A percentile compares a stretch with the other conserved stretches of the same genome.
Evolutionary conservation across 495 filamentous ascomycete genomes (phyloP).

Genomic region (Talaromyces trachyspermus): DNA sequence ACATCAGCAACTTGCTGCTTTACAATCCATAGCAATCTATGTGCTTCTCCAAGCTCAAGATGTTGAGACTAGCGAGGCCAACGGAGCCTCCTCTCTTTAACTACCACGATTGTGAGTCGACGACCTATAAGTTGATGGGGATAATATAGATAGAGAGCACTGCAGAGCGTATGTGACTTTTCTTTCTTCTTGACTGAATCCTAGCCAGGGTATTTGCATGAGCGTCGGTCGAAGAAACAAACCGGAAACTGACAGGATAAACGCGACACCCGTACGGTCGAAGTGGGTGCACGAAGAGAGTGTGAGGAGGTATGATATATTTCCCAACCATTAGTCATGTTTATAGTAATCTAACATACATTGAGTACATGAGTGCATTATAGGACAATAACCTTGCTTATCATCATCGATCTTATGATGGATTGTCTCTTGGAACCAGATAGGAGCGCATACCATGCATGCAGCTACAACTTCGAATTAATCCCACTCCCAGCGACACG

Average conservation of each 20-base stretch:
- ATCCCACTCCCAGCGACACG: constrained; percentile 7
- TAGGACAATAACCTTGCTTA: constrained; percentile 1
- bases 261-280: neutral
- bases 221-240: neutral
- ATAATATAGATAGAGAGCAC: too few relatives aligned
- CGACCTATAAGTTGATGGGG: neutral
- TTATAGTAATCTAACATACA: neutral
- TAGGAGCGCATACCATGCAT: neutral
- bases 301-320: neutral
- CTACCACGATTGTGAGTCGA: neutral
- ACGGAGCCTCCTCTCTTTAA: neutral
- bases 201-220: neutral
- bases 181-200: neutral
- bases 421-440: neutral
- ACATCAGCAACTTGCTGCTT: constrained; percentile 1
- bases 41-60: constrained; percentile 4
- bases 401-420: constrained; percentile 1
- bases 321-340: too few relatives aligned
- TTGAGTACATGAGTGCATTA: neutral
- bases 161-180: neutral
- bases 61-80: constrained; percentile 1
- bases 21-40: constrained; percentile 3
- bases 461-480: neutral
- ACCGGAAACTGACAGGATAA: neutral
- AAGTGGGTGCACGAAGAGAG: constrained; percentile 7